Base-by-base conservation (phyloP, 2,329 filamentous ascomycete species). In the Exserohilum turcica region DNA sequence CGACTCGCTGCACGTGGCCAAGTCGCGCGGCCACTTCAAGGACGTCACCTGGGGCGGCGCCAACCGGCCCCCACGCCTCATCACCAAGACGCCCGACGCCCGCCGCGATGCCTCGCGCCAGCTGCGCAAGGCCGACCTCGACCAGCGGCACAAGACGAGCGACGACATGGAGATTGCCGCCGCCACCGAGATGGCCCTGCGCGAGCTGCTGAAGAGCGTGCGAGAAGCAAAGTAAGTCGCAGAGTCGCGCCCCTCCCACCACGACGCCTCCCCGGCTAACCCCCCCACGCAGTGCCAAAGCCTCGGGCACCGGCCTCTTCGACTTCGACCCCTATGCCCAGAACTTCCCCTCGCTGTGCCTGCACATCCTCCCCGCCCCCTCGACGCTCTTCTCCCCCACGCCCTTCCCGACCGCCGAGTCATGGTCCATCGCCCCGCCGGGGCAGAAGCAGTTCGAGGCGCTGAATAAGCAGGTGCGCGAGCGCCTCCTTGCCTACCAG, bases 271-370 rank as follows among this genome's bases (percentile, higher is more conserved):
- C 36, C 24, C n/a, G 9, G 19, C 35, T 42, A 28, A 48, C 28
- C 31, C 57, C 28, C 31, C 57, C 1, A 10, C 15, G 18, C 59
- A 83, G 79, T 53, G 76, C 76, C 21, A 76, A 77, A 49, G 73
- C 75, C 64, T 77, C 54, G 62, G 79, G 57, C 70, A 68, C 56
- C 50, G 60, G 78, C 15, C 80, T 85, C 3, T 87, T 86, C 71
- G 89, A 93, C 60, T 95, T 96, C 76, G 90, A 97, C 61, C 89
- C 93, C 29, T 84, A 92, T 56, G 82, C 89, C 5, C 85, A 96
- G 71, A 91, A 91, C 54, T 97, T 96, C 66, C 91, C 92, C 6
- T 87, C 89, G 6, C 82, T 97, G 35, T 91, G 88, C 31, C 83
- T 97, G 9, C 90, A 89, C 59, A 88, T 93, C 61, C 84, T 97